Conservation (phyloP, 768 basidiomycete species). For the Macrocybe gigantea region DNA sequence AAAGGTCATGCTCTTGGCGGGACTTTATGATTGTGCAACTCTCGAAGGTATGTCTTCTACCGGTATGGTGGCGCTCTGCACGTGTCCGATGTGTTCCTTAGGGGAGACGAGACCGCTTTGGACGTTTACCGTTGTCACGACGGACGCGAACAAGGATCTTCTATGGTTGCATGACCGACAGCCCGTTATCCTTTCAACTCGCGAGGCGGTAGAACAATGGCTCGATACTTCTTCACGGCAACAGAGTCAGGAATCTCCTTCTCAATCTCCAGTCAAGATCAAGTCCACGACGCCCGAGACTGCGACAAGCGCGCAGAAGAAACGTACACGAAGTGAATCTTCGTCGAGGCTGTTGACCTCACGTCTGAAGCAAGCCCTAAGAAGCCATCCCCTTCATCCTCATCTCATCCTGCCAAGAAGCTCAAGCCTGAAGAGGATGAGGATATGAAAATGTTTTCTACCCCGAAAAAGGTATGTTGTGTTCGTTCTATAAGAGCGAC, state of each 20-base stretch:
- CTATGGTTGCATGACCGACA: conserved; percentile 91
- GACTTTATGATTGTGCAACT: conserved; percentile 73
- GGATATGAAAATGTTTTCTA: too few species aligned
- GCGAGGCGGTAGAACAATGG: conserved; percentile 64
- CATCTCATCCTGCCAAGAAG: too few species aligned
- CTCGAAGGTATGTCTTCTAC: conserved; percentile 46
- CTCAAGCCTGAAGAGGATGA: too few species aligned
- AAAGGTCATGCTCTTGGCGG: conserved; percentile 78
- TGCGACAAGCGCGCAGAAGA: too few species aligned
- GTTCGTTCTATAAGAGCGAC: too few species aligned
- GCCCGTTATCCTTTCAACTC: conserved; percentile 69
- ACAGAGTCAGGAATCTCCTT: not conserved
- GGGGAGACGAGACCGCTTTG: conserved; percentile 54
- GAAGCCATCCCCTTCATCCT: too few species aligned
- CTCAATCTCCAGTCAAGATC: too few species aligned
- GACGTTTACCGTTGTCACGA: conserved; percentile 91
- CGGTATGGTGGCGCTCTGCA: not conserved
- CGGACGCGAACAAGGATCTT: conserved; percentile 60
- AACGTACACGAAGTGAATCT: too few species aligned
- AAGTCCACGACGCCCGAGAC: too few species aligned
- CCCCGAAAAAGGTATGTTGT: too few species aligned
- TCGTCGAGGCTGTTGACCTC: too few species aligned
- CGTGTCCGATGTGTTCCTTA: conserved; percentile 14
- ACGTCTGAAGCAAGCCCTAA: too few species aligned
- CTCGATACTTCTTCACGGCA: conserved; percentile 61